Conservation (phyloP, 257 asterid species). For the Ilex asprella region DNA sequence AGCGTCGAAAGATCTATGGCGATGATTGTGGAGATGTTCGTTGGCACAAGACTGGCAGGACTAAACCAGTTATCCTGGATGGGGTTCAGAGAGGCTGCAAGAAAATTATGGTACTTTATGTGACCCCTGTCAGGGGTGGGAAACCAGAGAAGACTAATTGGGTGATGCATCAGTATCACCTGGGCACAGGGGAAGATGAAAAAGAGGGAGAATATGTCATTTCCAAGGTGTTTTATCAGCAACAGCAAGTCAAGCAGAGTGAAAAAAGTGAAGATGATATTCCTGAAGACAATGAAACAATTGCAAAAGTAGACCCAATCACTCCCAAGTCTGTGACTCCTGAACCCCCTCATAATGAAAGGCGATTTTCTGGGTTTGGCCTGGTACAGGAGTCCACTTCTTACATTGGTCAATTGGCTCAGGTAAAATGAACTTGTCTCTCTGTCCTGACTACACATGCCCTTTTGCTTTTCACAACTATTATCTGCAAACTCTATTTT, state of each 20-base stretch:
- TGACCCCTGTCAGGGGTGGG: conserved; percentile 65
- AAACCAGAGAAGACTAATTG: conserved; percentile 92
- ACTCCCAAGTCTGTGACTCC: conserved; percentile 78
- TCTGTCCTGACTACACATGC: too few relatives aligned
- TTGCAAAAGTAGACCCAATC: conserved; percentile 58
- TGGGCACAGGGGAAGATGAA: conserved; percentile 87
- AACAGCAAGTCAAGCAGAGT: conserved; percentile 48
- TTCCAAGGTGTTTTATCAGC: conserved; percentile 91
- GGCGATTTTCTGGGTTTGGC: conserved; percentile 19
- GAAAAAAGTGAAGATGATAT: conserved; percentile 53
- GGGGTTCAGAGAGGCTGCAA: conserved; percentile 92
- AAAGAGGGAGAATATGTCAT: conserved; percentile 75
- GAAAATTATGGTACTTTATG: conserved; percentile 90
- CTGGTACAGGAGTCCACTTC: conserved; percentile 23
- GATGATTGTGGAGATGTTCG: conserved; percentile 72
- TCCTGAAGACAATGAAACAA: conserved; percentile 27
- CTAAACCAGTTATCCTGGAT: conserved; percentile 73
- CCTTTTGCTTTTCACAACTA: too few relatives aligned
- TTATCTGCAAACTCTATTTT: too few relatives aligned
- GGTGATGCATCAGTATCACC: conserved; percentile 99
- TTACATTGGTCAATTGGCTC: conserved; percentile 14
- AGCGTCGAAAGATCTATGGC: conserved; percentile 82
- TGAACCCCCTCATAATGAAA: conserved; percentile 59
- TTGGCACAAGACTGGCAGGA: conserved; percentile 99
- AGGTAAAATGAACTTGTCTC: conserved; percentile 9